Percentiles rank a stretch among this genome's conserved stretches.
These are phyloP conservation scores for Priceomyces carsonii DNA, from an alignment of 805 yeast species.

Conservation along the genomic window DNA sequence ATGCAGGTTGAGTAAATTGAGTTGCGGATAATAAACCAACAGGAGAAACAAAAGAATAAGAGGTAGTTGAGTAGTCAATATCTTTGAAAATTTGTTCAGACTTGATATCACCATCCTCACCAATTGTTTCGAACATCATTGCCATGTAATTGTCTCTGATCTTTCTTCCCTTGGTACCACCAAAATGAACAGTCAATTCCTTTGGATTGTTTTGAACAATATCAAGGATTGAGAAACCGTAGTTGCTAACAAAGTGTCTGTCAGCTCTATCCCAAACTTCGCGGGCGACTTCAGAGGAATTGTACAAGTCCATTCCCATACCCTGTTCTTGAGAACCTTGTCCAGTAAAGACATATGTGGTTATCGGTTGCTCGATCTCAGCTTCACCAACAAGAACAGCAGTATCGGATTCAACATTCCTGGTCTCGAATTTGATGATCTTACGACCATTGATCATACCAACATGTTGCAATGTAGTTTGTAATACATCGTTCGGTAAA, in stretches of 20 bases:
- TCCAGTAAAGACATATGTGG: constrained; percentile 97
- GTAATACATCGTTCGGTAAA: constrained; percentile 87
- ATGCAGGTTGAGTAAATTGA: constrained; percentile 98
- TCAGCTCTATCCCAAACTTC: constrained; percentile 99
- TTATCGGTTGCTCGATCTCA: constrained; percentile 96
- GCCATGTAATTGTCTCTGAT: constrained; percentile 92
- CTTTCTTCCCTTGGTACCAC: constrained; percentile 95
- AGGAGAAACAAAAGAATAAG: constrained; percentile 87
- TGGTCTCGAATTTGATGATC: constrained; percentile 88
- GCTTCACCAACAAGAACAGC: constrained; percentile 92
- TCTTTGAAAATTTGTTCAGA: constrained; percentile 95
- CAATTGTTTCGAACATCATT: constrained; percentile 97
- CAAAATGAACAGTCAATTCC: constrained; percentile 93
- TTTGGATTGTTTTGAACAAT: constrained; percentile 95
- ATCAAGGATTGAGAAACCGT: constrained; percentile 95
- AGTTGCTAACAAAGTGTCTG: constrained; percentile 83
- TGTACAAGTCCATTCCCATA: constrained; percentile 99
- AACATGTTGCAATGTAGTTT: constrained; percentile 86
- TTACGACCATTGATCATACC: constrained; percentile 99
- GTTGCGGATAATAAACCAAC: constrained; percentile 96
- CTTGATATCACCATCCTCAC: constrained; percentile 75
- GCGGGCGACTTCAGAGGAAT: constrained; percentile 85
- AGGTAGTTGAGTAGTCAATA: constrained; percentile 76
- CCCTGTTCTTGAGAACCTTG: constrained; percentile 99
- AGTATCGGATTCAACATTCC: constrained; percentile 75